Evolutionary conservation across 305 asterid genomes (phyloP).

Genomic region (Plantago coronopus): DNA sequence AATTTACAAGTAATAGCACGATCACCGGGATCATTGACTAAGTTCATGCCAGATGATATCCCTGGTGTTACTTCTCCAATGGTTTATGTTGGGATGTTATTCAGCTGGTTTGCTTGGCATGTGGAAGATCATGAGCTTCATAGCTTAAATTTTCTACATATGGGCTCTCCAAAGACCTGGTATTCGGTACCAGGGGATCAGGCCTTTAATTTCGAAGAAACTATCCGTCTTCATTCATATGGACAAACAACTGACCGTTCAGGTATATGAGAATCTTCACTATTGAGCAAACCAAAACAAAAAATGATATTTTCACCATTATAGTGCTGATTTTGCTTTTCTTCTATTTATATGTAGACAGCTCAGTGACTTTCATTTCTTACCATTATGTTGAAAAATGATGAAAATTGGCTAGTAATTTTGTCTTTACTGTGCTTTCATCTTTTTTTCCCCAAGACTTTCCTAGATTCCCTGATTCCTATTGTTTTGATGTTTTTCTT

Average conservation of each 20-base stretch:
- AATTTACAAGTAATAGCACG: conserved; percentile 93
- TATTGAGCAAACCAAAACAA: no score
- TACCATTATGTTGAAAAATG: not conserved
- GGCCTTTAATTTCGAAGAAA: conserved; percentile 85
- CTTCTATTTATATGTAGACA: not conserved
- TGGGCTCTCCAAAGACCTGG: conserved; percentile 97
- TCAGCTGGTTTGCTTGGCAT: conserved; percentile 99
- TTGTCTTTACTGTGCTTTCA: not conserved
- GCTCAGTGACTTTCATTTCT: not conserved
- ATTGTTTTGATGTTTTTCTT: no score
- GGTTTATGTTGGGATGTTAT: conserved; percentile 94
- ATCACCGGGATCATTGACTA: conserved; percentile 93
- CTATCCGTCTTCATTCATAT: conserved; percentile 60
- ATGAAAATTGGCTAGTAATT: not conserved
- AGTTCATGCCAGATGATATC: conserved; percentile 97
- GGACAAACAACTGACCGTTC: conserved; percentile 66
- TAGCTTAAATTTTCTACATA: conserved; percentile 88
- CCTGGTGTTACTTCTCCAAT: conserved; percentile 99
- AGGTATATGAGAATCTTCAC: conserved; percentile 43
- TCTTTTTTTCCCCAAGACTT: not conserved
- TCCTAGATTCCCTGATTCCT: conserved; percentile 6
- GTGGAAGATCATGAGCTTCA: conserved; percentile 99
- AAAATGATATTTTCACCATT: not conserved
- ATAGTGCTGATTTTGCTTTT: not conserved
- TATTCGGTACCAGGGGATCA: conserved; percentile 87